Base-by-base conservation (phyloP, 176 grass and related monocot genomes). In the Phoenix roebelenii region DNA sequence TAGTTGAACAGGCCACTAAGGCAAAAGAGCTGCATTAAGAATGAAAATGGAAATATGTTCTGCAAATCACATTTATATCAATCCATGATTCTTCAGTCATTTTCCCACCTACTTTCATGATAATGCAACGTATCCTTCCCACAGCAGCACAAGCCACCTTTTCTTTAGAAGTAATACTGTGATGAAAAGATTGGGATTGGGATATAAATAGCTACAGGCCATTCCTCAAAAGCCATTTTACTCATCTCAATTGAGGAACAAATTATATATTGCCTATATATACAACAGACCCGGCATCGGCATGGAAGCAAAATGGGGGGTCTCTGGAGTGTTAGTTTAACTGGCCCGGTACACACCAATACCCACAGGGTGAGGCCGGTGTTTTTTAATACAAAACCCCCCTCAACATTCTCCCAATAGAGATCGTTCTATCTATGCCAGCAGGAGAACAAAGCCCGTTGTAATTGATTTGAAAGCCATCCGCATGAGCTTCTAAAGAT, bases 201-300 rank as follows among this genome's bases (percentile, higher is more conserved):
- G 60, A 63, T 48, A 60, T 44, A 44, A 44, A 44, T 12, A 73
- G 65, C 81, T 74, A 74, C 16, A 19, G 12, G 5, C 20, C 28
- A 1, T 22, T 18, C 44, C 18, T 3, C 29, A 44, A 44, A 44
- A 9, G 10, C 67, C 67, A 5, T 26, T 53, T 59, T 52, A 44
- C 35, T 22, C 32, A 54, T 24, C 52, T 63, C 54, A 23, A 20
- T 23, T 23, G 23, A 15, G 50, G 55, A 65, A 63, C 51, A 48
- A 50, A 76, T 59, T 49, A 60, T 44, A 80, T 80, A 55, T 73
- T 54, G 10, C 35, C 35, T 44, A 44, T 65, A 77, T 85, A 62
- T 80, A 85, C 76, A 84, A 18, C 12, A 58, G 58, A 22, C 68
- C 55, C 61, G 62, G 26, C 51, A 56, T 4, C 22, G 51, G 24